Evolutionary conservation across 139 green algal genomes (phyloP), one percentile per base, ranked within the genome.

Genomic region (Pleodorina starrii): DNA sequence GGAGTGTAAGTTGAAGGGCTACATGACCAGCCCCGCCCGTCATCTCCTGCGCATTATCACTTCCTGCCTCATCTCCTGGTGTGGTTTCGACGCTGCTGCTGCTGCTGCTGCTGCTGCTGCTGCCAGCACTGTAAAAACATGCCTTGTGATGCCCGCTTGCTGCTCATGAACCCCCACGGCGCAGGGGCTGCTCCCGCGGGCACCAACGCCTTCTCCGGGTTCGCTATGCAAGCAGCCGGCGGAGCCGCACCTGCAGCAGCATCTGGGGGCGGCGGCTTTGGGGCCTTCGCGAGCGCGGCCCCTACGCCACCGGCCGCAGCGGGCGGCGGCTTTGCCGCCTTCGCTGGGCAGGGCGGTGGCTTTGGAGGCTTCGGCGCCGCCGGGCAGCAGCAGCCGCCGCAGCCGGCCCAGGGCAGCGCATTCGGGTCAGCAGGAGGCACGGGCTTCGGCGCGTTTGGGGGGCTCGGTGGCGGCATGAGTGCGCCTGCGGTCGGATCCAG

Each of bases 311-410:
- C 83, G 6, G 83, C 81, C 14, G 3, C 68, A 29, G 83, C 46
- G 19, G 69, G 69, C 10, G 69, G 84, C 35, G 84, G 84, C 2
- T 89, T 89, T 29, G 69, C 69, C 0, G 84, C 84, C 5, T 89
- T 89, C 27, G 48, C 84, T 1, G 27, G 69, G 23, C 48, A 59
- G 12, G 50, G 84, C 5, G 84, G 84, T 29, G 84, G 83, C 25
- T 88, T 88, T 48, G 83, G 66, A 23, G 43, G 38, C 1, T 87
- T 87, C 16, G 60, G 81, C 12, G 19, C 42, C 1, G 43, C 60
- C 21, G 17, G 3, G 4, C 38, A 54, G 40, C 79, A 42, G 9
- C 79, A 32, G 77, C 77, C 38, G 48, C 75, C 51, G 73, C 27
- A 25, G 77, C 36, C 63, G 48, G 42, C 59, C 27, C 38, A n/a